Conservation (phyloP, 108 stramenopile species). For the Cyclotella cryptica region DNA sequence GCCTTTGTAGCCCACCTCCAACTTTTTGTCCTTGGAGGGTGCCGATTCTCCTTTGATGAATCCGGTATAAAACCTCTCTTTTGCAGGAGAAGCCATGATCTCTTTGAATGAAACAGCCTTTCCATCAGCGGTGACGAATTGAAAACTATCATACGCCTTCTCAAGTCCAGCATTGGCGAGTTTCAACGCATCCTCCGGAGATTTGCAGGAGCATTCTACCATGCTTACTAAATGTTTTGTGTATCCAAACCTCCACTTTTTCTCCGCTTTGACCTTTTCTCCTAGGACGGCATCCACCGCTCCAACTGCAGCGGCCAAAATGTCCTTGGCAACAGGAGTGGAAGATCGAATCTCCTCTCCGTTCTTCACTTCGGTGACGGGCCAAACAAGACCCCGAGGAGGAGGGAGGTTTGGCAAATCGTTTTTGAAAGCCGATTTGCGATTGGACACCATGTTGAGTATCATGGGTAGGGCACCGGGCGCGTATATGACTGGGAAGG, state of each 20-base stretch:
- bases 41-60: slow-evolving; percentile 73
- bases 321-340: slow-evolving; percentile 84
- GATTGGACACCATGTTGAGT: slow-evolving; percentile 93
- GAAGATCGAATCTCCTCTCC: slow-evolving; percentile 83
- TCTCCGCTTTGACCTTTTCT: slow-evolving; percentile 62
- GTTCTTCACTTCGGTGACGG: slow-evolving; percentile 73
- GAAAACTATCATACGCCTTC: slow-evolving; percentile 88
- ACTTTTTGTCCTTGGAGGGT: slow-evolving; percentile 38
- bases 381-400: slow-evolving; percentile 91
- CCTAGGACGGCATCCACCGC: slow-evolving; percentile 78
- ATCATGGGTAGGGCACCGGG: slow-evolving; percentile 94
- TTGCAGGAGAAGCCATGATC: slow-evolving; percentile 85
- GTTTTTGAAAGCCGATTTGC: slow-evolving; percentile 92
- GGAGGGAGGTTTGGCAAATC: slow-evolving; percentile 87
- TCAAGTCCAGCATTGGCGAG: slow-evolving; percentile 93
- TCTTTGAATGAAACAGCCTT: slow-evolving; percentile 71
- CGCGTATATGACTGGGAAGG: slow-evolving; percentile 82
- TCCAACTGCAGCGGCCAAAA: slow-evolving; percentile 85
- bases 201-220: slow-evolving; percentile 86
- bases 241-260: slow-evolving; percentile 92
- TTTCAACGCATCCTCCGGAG: slow-evolving; percentile 85
- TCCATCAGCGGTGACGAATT: slow-evolving; percentile 89
- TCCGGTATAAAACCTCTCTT: slow-evolving; percentile 85
- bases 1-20: slow-evolving; percentile 94
- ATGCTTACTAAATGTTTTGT: slow-evolving; percentile 86